Percentiles rank a stretch among this genome's conserved stretches.
phyloP scores from a whole-genome alignment of 805 yeast species.

The Grigorovia humatica region DNA sequence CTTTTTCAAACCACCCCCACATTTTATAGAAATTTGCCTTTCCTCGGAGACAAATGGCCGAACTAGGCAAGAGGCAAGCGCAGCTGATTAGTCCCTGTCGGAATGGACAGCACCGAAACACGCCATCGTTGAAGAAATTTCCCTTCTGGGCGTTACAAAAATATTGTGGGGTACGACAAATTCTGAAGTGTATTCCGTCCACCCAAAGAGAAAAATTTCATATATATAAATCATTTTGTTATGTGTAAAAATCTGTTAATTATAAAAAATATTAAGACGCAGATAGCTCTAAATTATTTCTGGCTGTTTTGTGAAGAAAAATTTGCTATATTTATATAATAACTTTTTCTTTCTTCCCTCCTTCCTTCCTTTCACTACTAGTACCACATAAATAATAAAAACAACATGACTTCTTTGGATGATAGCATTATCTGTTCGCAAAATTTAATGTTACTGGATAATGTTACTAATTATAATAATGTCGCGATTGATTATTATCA shows the following conservation, averaged over 20 bases:
- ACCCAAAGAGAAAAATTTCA: too few relatives aligned
- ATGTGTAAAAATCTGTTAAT: background rate
- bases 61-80: background rate
- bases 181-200: background rate
- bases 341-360: too few relatives aligned
- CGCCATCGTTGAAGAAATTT: background rate
- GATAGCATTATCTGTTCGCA: slow-evolving; percentile 23
- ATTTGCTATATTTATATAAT: too few relatives aligned
- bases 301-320: too few relatives aligned
- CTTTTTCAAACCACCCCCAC: background rate
- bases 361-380: background rate
- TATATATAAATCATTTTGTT: too few relatives aligned
- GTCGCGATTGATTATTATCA: slow-evolving; percentile 26
- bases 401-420: slow-evolving; percentile 22
- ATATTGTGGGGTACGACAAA: background rate
- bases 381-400: background rate
- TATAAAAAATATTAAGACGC: background rate
- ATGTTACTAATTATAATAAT: slow-evolving; percentile 23
- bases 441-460: slow-evolving; percentile 24
- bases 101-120: background rate
- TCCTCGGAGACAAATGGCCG: background rate
- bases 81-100: background rate
- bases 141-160: background rate
- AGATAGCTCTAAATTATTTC: too few relatives aligned
- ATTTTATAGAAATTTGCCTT: too few relatives aligned